Evolutionary conservation across 345 rosid species (phyloP), one percentile per base, ranked within the genome.

Genomic region (Gossypium bickii): DNA sequence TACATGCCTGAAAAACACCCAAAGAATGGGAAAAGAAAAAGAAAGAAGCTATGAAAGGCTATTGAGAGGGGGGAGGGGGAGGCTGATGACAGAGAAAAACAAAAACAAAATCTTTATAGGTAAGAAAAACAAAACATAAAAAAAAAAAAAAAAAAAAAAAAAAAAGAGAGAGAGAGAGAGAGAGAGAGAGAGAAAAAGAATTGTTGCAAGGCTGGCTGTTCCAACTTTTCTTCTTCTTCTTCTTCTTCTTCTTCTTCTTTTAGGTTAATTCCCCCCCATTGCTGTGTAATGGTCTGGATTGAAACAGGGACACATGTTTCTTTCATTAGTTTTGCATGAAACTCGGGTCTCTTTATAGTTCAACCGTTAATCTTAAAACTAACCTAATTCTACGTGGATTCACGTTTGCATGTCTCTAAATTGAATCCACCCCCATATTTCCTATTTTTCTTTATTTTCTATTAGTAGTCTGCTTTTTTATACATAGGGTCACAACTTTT

Each of bases 381-480:
- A 38, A 71, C 74, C 63, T 34, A 41, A 70, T 25, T 25, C 67
- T 55, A 48, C 78, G 79, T 82, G 89, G 77, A 78, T 78, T 75
- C 89, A 85, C 85, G 88, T 84, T 41, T 80, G 80, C 87, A 86
- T 85, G 81, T 79, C 56, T 58, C 61, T 1, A 11, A 53, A 16
- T 17, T 51, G 17, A 12, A 51, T 53, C 9, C n/a, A 53, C 5
- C 16, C 7, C 56, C 17, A 51, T 51, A 12, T 51, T 51, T 52
- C 15, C 55, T 51, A 51, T 51, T 51, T 51, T 51, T 51, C 17
- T 12, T 51, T 58, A 22, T 58, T 58, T 58, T 22, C 62, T 58
- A 24, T 24, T 57, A 20, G 61, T 20, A 57, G 61, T 20, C 29
- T 9, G 61, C 10, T 8, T 55, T 55, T 52, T 34, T 5, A 34